Percentiles rank a stretch among this genome's conserved stretches.
Conservation (phyloP, 2,329 filamentous ascomycete species). For the Fusarium goolgardi region DNA sequence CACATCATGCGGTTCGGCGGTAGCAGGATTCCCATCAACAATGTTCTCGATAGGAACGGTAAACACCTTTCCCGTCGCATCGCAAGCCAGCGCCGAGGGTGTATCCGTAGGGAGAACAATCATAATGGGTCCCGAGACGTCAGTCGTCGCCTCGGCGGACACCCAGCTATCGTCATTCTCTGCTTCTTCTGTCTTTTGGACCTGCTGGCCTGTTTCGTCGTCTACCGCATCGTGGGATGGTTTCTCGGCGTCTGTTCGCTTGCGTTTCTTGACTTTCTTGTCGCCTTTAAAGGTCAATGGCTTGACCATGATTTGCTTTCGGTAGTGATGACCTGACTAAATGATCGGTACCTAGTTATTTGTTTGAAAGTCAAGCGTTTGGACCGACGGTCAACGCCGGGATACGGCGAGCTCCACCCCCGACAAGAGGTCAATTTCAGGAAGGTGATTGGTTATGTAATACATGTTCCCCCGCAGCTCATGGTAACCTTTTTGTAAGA, state of each 20-base stretch:
- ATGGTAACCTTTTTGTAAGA: slow-evolving; percentile 12
- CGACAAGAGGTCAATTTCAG: slow-evolving; percentile 11
- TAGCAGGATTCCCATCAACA: slow-evolving; percentile 82
- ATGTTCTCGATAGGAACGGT: slow-evolving; percentile 86
- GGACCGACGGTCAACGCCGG: slow-evolving; percentile 37
- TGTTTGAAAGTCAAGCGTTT: not conserved
- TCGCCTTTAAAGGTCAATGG: slow-evolving; percentile 96
- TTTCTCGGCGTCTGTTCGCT: slow-evolving; percentile 70
- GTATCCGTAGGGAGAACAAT: slow-evolving; percentile 82
- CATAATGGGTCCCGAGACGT: slow-evolving; percentile 85
- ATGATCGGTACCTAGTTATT: slow-evolving; percentile 7
- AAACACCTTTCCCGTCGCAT: slow-evolving; percentile 88
- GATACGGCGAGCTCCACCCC: slow-evolving; percentile 51
- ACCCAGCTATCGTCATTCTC: slow-evolving; percentile 90
- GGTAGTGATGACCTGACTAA: not conserved
- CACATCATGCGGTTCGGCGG: slow-evolving; percentile 94
- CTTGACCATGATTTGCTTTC: slow-evolving; percentile 75
- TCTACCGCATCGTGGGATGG: slow-evolving; percentile 46
- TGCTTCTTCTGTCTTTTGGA: slow-evolving; percentile 50
- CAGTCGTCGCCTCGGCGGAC: slow-evolving; percentile 77
- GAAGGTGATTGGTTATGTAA: slow-evolving; percentile 46
- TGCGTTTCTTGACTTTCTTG: slow-evolving; percentile 93
- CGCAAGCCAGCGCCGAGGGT: slow-evolving; percentile 82
- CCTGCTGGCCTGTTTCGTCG: slow-evolving; percentile 28
- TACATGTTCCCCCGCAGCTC: slow-evolving; percentile 34